Conservation (phyloP, 2,329 filamentous ascomycete genomes). For the Talaromyces sp. region DNA sequence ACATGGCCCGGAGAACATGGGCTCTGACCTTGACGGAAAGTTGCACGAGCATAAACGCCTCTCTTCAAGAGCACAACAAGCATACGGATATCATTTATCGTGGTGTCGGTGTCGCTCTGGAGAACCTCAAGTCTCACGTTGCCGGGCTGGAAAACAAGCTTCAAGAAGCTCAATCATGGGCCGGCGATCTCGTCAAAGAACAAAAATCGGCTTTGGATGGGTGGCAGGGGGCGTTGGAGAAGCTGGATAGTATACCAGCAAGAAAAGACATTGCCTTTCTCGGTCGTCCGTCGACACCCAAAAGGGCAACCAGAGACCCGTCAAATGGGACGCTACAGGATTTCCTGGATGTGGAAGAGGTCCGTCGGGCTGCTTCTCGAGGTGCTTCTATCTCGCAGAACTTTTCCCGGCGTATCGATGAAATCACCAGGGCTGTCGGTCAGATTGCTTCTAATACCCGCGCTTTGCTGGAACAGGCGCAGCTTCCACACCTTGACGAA, state of each 20-base stretch:
- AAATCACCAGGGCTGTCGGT: conserved; percentile 57
- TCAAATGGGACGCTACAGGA: conserved; percentile 62
- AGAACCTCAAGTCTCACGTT: conserved; percentile 58
- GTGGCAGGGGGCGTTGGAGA: conserved; percentile 36
- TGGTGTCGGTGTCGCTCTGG: conserved; percentile 77
- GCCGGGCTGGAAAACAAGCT: conserved; percentile 42
- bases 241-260: conserved; percentile 38
- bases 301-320: conserved; percentile 37
- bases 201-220: conserved; percentile 40
- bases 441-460: conserved; percentile 56
- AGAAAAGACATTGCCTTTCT: conserved; percentile 41
- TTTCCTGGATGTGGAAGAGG: conserved; percentile 69
- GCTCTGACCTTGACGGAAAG: conserved; percentile 65
- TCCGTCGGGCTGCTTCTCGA: conserved; percentile 66
- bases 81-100: conserved; percentile 57
- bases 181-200: conserved; percentile 40
- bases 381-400: conserved; percentile 56
- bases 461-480: conserved; percentile 31
- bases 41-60: conserved; percentile 61
- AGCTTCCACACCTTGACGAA: conserved; percentile 58
- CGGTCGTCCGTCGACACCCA: conserved; percentile 37
- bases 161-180: conserved; percentile 44
- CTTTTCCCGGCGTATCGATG: conserved; percentile 57
- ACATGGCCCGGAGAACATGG: conserved; percentile 77
- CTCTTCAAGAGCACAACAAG: conserved; percentile 52